Base-by-base conservation (phyloP, 495 filamentous ascomycete genomes). In the Tuber calosporum region DNA sequence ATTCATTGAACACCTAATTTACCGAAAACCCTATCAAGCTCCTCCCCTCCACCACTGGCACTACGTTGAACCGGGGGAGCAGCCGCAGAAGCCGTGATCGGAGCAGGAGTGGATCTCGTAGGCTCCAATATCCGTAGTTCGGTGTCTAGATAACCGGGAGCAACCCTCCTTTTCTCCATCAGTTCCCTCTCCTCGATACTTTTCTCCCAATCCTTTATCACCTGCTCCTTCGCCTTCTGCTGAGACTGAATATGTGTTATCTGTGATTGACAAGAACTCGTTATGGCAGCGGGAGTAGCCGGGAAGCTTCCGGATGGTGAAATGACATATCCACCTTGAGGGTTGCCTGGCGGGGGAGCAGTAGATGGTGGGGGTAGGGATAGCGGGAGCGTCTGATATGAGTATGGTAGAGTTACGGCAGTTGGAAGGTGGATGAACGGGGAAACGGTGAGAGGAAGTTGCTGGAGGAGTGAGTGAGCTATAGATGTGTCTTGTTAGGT, bases 111-210 rank as follows among this genome's bases (percentile, higher is more conserved):
- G 5, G 53, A 77, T 42, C 77, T 87, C 81, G 88, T 85, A 6
- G 95, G 95, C 84, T 94, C 89, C 67, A 99, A 82, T 71, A 99
- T 83, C 79, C 91, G 87, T 81, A 91, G 90, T 39, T 97, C 92
- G 45, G 92, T 90, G 82, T 99, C 95, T 79, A 99, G 83, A 92
- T 94, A 99, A 1, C 95, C 95, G 22, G 95, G 95, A 58, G 95
- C 95, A 43, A 97, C 86, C 30, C 93, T 86, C 70, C 95, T 83
- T 86, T 97, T 97, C 87, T 98, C 95, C 43, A 92, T 92, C 72
- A 99, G 84, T 73, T 98, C 95, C 68, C 91, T 86, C 69, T 92
- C 89, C 66, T 83, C 83, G 73, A 94, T 90, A 4, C 85, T 84
- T 76, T 89, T 87, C 78, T 94, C 90, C 85, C 95, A 91, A 13